These are phyloP conservation scores for Russula griseocarnosa DNA, from an alignment of 768 basidiomycete species.

Conservation along the genomic window DNA sequence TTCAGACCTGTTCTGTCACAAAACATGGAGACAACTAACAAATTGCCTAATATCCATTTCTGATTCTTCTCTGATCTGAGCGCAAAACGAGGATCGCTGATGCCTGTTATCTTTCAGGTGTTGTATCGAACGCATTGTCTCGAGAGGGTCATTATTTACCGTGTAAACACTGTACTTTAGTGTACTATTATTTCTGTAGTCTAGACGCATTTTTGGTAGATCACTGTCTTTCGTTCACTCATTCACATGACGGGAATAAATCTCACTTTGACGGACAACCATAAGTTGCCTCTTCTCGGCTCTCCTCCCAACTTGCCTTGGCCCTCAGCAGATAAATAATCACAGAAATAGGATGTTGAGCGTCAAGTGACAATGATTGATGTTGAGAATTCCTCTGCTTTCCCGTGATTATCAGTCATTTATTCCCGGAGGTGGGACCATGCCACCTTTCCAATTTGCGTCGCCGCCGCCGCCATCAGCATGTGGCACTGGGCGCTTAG, in stretches of 20 bases:
- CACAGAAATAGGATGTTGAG: neutral
- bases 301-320: neutral
- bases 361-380: neutral
- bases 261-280: neutral
- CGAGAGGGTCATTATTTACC: constrained; percentile 1
- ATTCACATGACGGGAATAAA: neutral
- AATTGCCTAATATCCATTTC: constrained; percentile 48
- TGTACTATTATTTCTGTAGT: constrained; percentile 19
- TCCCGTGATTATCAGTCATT: neutral
- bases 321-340: neutral
- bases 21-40: constrained; percentile 48
- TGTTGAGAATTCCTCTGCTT: neutral
- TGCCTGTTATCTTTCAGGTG: neutral
- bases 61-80: neutral
- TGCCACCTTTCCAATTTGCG: neutral
- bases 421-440: too few species aligned
- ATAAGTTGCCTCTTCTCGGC: neutral
- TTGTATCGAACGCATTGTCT: neutral
- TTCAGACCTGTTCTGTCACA: constrained; percentile 69
- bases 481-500: too few species aligned
- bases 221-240: constrained; percentile 7
- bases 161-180: constrained; percentile 9
- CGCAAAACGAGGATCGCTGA: neutral
- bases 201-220: constrained; percentile 17
- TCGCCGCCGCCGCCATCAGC: neutral